Evolutionary conservation across 1,284 basidiomycete genomes (phyloP).

Genomic region (Puccinia horiana): DNA sequence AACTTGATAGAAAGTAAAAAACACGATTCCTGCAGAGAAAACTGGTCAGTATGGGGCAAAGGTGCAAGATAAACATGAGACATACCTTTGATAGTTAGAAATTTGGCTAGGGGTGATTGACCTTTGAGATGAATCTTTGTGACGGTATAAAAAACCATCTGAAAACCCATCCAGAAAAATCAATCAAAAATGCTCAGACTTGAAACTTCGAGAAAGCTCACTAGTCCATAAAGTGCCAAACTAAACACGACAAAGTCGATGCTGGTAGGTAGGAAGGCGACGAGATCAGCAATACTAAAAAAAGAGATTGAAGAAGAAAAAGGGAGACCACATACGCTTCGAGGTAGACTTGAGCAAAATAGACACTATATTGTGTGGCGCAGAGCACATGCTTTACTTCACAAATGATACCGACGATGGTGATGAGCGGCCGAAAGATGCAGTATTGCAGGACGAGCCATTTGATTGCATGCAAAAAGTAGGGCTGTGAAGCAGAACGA

Average conservation of each 20-base stretch:
- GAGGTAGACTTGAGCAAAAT: slow-evolving; percentile 44
- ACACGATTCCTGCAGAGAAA: slow-evolving; percentile 67
- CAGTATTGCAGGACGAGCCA: slow-evolving; percentile 48
- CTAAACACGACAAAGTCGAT: slow-evolving; percentile 47
- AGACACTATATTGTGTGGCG: slow-evolving; percentile 33
- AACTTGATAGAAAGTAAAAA: slow-evolving; percentile 63
- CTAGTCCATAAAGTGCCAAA: slow-evolving; percentile 49
- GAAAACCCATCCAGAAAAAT: neutral
- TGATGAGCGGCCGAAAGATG: slow-evolving; percentile 43
- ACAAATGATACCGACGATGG: slow-evolving; percentile 42
- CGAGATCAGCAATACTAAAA: no score
- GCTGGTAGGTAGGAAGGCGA: neutral
- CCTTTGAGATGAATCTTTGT: slow-evolving; percentile 72
- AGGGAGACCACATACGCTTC: slow-evolving; percentile 41
- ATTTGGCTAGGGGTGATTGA: slow-evolving; percentile 75
- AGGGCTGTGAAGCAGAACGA: slow-evolving; percentile 11
- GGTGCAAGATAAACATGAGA: neutral
- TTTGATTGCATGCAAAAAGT: slow-evolving; percentile 40
- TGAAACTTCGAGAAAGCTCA: slow-evolving; percentile 57
- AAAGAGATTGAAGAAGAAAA: no score
- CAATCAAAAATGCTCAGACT: neutral
- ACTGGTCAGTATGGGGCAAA: neutral
- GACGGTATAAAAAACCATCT: slow-evolving; percentile 71
- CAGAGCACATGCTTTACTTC: slow-evolving; percentile 28
- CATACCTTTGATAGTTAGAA: slow-evolving; percentile 61